These are phyloP conservation scores for Apiospora saccharicola DNA, from an alignment of 2,329 filamentous ascomycete species.

Conservation along the genomic window DNA sequence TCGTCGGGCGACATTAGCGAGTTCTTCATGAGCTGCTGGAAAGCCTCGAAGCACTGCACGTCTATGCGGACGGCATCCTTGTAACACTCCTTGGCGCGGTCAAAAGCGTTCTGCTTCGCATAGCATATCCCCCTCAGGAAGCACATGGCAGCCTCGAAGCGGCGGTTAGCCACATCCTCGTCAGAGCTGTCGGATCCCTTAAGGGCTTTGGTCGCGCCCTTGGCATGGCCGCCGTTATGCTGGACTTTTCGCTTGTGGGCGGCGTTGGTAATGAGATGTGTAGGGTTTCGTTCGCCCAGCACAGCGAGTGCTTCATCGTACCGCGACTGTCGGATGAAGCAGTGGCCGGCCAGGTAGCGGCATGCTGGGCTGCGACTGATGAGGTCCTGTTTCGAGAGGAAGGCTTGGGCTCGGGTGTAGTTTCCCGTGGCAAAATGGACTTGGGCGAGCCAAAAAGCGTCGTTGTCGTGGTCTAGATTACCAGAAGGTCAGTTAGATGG, in stretches of 20 bases:
- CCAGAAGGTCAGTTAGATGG: slow-evolving; percentile 26
- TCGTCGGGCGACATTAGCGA: slow-evolving; percentile 88
- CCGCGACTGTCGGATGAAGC: slow-evolving; percentile 89
- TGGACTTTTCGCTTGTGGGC: slow-evolving; percentile 74
- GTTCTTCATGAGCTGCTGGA: slow-evolving; percentile 98
- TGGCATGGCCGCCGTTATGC: slow-evolving; percentile 52
- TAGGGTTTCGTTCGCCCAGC: slow-evolving; percentile 93
- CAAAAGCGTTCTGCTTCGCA: slow-evolving; percentile 96
- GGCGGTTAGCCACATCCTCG: slow-evolving; percentile 77
- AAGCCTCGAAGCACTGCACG: slow-evolving; percentile 97
- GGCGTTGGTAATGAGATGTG: slow-evolving; percentile 77
- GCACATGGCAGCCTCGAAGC: slow-evolving; percentile 97
- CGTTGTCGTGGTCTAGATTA: slow-evolving; percentile 80
- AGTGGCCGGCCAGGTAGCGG: slow-evolving; percentile 91
- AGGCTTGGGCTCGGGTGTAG: slow-evolving; percentile 88
- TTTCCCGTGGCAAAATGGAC: slow-evolving; percentile 96
- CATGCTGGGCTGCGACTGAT: slow-evolving; percentile 84
- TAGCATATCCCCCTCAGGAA: slow-evolving; percentile 93
- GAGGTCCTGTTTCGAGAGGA: slow-evolving; percentile 85
- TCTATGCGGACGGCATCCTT: slow-evolving; percentile 97
- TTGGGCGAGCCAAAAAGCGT: slow-evolving; percentile 98
- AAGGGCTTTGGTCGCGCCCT: slow-evolving; percentile 34
- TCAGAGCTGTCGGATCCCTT: slow-evolving; percentile 48
- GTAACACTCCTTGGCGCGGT: slow-evolving; percentile 97
- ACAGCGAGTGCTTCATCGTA: slow-evolving; percentile 88